phyloP scores from a whole-genome alignment of 2,329 filamentous ascomycete species.

The Rhytidhysteron rufulum region DNA sequence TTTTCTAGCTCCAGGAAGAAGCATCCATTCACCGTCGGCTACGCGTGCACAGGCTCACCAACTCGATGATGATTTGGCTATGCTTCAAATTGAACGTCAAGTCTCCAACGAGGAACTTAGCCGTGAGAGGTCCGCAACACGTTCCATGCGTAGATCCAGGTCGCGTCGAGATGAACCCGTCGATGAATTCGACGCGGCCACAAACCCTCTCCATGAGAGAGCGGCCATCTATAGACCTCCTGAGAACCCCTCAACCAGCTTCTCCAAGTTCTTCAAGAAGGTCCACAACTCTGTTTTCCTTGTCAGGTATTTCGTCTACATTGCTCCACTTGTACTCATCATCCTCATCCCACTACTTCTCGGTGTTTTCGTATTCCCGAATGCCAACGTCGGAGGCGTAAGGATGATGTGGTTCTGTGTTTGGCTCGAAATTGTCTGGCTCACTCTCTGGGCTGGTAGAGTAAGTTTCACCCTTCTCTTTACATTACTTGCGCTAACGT shows the following conservation, averaged over 20 bases:
- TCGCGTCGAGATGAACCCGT: slow-evolving; percentile 54
- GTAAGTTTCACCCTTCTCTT: slow-evolving; percentile 26
- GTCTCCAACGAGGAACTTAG: slow-evolving; percentile 43
- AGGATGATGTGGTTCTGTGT: slow-evolving; percentile 86
- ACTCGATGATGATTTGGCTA: slow-evolving; percentile 62
- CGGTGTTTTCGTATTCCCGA: slow-evolving; percentile 56
- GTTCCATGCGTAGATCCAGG: slow-evolving; percentile 49
- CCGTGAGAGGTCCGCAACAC: slow-evolving; percentile 30
- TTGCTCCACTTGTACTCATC: slow-evolving; percentile 60
- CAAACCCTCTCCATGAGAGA: slow-evolving; percentile 66
- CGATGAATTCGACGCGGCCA: slow-evolving; percentile 65
- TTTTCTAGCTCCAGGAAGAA: slow-evolving; percentile 24
- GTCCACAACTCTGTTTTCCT: slow-evolving; percentile 63
- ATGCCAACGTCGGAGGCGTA: slow-evolving; percentile 69
- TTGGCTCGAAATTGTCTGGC: slow-evolving; percentile 92
- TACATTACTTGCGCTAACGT: slow-evolving; percentile 2
- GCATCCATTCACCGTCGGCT: slow-evolving; percentile 50
- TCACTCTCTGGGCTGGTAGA: slow-evolving; percentile 77
- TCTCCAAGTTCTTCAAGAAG: slow-evolving; percentile 63
- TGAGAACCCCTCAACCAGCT: slow-evolving; percentile 56
- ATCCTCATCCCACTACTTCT: slow-evolving; percentile 66
- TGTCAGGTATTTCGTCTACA: slow-evolving; percentile 69
- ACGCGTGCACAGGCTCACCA: slow-evolving; percentile 58
- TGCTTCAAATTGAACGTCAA: slow-evolving; percentile 63
- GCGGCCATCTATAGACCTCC: slow-evolving; percentile 62